Evolutionary conservation across 140 eudicot species (phyloP), one percentile per base, ranked within the genome.

Genomic region (Senecio squalidus): DNA sequence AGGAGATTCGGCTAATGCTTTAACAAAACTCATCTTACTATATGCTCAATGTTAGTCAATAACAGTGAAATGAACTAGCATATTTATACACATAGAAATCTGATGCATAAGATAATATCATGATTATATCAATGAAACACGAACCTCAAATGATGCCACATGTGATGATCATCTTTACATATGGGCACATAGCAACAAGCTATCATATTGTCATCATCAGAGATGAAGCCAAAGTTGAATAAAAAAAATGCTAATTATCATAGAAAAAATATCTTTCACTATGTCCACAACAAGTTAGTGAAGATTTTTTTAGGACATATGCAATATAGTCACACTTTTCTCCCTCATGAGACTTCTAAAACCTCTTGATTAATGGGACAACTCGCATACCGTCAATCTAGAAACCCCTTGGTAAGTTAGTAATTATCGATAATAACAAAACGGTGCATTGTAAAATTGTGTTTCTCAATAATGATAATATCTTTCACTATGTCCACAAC

Each of bases 1-100:
- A 22, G 75, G 54, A 2, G 81, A 69, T 53, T 70, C 72, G 11
- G 80, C 61, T 38, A 68, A 18, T 16, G 30, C 33, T 74, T 78
- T 69, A 7, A 74, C 68, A 10, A 16, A 47, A 4, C 27, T 57
- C 61, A 58, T 69, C 52, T 58, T 69, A n/a, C n/a, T n/a, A n/a
- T 26, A 15, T 49, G 13, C 11, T 14, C 20, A 36, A 36, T 13
- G 15, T 24, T n/a, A 10, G 55, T 5, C 21, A n/a, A 9, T 33
- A 20, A 2, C 28, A 14, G 11, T 6, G 11, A 27, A 34, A 21
- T 38, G 59, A 48, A 62, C 65, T 13, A 54, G 5, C 63, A 21
- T n/a, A 61, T 29, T 11, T 13, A 34, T 58, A 68, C 33, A 26
- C 43, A 17, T 17, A 36, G 13, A 25, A 47, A 18, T 21, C 40